Conservation (phyloP, 306 rosid genomes). For the Trichosanthes cucumerina region DNA sequence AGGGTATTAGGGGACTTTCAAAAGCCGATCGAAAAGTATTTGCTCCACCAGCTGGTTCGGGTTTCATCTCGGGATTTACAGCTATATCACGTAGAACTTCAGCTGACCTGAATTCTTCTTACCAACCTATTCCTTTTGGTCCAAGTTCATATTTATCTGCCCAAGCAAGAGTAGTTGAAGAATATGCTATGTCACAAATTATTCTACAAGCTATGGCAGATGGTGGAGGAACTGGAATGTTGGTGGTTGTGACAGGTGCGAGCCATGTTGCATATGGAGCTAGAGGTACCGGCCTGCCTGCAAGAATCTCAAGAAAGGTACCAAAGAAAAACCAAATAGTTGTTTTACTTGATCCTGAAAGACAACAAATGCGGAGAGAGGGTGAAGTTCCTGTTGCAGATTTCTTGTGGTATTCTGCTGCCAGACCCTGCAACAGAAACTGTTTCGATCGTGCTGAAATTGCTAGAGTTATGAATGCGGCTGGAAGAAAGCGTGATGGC, state of each 20-base stretch:
- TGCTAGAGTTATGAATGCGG: constrained; percentile 98
- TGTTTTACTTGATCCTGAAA: constrained; percentile 82
- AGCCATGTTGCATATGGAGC: constrained; percentile 80
- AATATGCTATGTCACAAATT: constrained; percentile 67
- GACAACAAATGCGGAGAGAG: constrained; percentile 77
- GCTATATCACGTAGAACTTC: constrained; percentile 49
- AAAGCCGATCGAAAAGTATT: constrained; percentile 63
- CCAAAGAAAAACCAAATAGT: constrained; percentile 90
- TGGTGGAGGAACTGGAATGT: constrained; percentile 61
- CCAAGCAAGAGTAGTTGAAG: constrained; percentile 87
- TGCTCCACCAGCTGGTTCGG: constrained; percentile 96
- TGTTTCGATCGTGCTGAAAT: constrained; percentile 97
- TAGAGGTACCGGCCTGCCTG: constrained; percentile 87
- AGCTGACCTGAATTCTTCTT: constrained; percentile 37
- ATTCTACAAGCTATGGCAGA: constrained; percentile 49
- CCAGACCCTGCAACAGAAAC: constrained; percentile 82
- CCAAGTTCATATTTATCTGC: constrained; percentile 87
- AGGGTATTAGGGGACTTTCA: constrained; percentile 79
- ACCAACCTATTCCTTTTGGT: constrained; percentile 59
- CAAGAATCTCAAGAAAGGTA: constrained; percentile 74
- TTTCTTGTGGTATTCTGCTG: constrained; percentile 95
- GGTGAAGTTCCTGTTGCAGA: constrained; percentile 96
- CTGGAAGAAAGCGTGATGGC: constrained; percentile 85
- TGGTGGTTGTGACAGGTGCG: constrained; percentile 85
- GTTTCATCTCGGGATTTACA: constrained; percentile 71